Base-by-base conservation (phyloP, 169 alveolate species). In the Cryptosporidium sp. region DNA sequence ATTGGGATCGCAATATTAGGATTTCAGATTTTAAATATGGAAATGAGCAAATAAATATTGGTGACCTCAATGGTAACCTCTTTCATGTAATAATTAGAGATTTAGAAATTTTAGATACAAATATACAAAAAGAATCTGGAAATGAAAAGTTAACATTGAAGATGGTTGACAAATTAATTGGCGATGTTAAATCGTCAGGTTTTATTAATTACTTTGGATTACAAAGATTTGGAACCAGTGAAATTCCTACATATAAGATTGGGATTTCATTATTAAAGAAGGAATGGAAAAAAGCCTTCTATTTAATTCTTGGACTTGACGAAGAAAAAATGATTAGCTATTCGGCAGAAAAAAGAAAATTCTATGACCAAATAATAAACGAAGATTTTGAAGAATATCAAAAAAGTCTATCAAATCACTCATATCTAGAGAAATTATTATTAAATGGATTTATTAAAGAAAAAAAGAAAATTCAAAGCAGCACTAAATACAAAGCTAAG, bases 141-240 rank as follows among this genome's bases (percentile, higher is more conserved):
- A 85, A 53, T 87, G 85, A 73, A 58, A 87, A 85, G 44, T 72
- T 35, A 80, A 91, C 92, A 84, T 70, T 33, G 87, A 86, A 61
- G 72, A 39, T 35, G 51, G n/a, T 94, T 33, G 84, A 91, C 23
- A 69, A 85, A 52, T 91, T 94, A n/a, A 85, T 96, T 26, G 93
- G 95, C 61, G 92, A 85, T 51, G 53, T 97, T 70, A 94, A 92
- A 70, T 84, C 75, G 48, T 92, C 93, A 48, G 99, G 99, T 7
- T 97, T 97, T 86, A 91, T 97, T 35, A 97, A 97, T 92, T 97
- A 97, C 89, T 97, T 95, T 91, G 99, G 99, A 9, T 86, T 96
- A 93, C 98, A 97, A 87, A 91, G 99, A 75, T 97, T 97, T 93
- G 99, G 99, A 10, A 94, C 97, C 44, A 93, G 93, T 53, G 91